phyloP scores from a whole-genome alignment of 2,329 filamentous ascomycete genomes.

The Tolypocladium paradoxum region DNA sequence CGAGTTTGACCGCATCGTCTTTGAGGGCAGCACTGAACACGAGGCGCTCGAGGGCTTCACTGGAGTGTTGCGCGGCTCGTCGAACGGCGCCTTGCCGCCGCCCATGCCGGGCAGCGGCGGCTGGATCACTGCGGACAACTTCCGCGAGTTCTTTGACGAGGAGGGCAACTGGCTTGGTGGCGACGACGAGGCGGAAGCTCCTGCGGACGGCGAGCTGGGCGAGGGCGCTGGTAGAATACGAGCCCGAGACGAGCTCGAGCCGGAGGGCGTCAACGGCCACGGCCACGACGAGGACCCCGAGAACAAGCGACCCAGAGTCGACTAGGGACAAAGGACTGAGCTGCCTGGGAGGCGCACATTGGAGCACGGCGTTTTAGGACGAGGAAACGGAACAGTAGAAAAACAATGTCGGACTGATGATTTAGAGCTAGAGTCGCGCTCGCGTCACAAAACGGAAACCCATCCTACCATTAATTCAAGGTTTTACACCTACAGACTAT shows the following conservation, averaged over 20 bases:
- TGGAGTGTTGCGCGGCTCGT: conserved; percentile 39
- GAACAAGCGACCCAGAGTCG: conserved; percentile 36
- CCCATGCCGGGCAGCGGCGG: conserved; percentile 63
- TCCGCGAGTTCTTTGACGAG: conserved; percentile 71
- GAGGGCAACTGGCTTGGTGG: conserved; percentile 66
- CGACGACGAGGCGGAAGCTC: conserved; percentile 23
- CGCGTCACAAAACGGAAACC: neutral
- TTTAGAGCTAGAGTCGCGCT: neutral
- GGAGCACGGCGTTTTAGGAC: conserved; percentile 12
- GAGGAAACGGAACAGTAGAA: neutral
- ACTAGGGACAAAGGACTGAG: conserved; percentile 14
- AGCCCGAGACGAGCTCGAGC: conserved; percentile 40
- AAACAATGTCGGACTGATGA: neutral
- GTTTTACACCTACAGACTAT: neutral
- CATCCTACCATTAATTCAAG: neutral
- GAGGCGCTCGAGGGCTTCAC: conserved; percentile 46
- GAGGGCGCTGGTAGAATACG: conserved; percentile 51
- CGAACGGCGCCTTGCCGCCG: conserved; percentile 45
- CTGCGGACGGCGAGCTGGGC: conserved; percentile 36
- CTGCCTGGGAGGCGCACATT: neutral
- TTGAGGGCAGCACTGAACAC: conserved; percentile 39
- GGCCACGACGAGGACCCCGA: conserved; percentile 27
- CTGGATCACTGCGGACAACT: conserved; percentile 89
- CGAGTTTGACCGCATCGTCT: conserved; percentile 42
- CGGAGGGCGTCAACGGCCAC: conserved; percentile 31